Evolutionary conservation across 78 protist species (phyloP).

Genomic region (Capsaspora owczarzaki): DNA sequence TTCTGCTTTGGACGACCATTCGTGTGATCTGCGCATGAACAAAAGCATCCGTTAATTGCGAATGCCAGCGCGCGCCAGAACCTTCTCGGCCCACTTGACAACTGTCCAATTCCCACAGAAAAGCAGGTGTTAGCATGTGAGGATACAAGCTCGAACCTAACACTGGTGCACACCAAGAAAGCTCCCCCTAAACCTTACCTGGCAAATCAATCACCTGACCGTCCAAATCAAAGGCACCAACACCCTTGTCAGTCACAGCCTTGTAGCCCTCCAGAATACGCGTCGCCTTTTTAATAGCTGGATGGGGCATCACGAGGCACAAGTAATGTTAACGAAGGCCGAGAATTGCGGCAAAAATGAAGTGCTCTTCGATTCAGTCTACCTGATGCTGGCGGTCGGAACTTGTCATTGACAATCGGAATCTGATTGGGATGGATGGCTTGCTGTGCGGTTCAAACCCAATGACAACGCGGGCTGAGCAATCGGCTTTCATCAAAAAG

Average conservation of each 20-base stretch:
- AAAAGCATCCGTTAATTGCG: no score
- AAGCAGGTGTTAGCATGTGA: background rate
- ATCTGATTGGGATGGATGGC: constrained; percentile 11
- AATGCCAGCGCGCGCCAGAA: constrained; percentile 1
- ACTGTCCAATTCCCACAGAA: background rate
- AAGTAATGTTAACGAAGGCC: background rate
- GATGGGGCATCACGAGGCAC: background rate
- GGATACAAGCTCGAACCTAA: background rate
- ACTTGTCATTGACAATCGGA: background rate
- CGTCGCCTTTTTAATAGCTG: background rate
- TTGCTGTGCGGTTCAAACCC: background rate
- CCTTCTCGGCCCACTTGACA: background rate
- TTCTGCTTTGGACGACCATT: no score
- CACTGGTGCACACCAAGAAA: background rate
- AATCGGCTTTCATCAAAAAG: background rate
- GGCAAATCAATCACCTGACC: background rate
- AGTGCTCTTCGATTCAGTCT: background rate
- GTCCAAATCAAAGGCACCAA: constrained; percentile 1
- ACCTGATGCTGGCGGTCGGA: background rate
- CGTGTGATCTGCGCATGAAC: no score
- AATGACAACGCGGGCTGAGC: background rate
- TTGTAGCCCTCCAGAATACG: background rate
- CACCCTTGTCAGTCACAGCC: background rate
- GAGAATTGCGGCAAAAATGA: background rate
- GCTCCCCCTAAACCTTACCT: background rate